Evolutionary conservation across 2,329 filamentous ascomycete species (phyloP), one percentile per base, ranked within the genome.

Genomic region (Sporothrix curviconia): DNA sequence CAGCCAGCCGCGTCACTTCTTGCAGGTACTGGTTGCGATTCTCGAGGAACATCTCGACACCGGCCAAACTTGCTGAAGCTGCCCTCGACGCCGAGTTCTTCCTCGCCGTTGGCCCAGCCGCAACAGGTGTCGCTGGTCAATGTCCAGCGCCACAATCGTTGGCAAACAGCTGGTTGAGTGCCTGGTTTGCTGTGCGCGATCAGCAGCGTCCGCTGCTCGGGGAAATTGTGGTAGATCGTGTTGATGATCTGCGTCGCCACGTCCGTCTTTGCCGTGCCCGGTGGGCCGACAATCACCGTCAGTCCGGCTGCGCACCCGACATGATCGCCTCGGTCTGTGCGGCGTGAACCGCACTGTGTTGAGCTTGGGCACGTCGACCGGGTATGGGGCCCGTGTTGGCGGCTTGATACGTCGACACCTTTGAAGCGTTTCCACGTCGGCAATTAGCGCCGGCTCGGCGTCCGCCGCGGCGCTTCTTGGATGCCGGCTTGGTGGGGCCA

Each of bases 181-280:
- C 95, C 71, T 99, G 95, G 68, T 99, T n/a, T 99, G 72, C 92
- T 97, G 71, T 99, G 94, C 4, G 94, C 94, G 62, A 99, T 84
- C 40, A 99, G 82, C 17, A 99, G 76, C 0, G 94, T 99, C 65
- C 90, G 87, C 71, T 99, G 91, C 62, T 86, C 79, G 7, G 94
- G 92, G 69, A 96, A 99, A 72, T 97, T 96, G 76, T 97, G 92
- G 69, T 99, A 99, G 65, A 99, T 88, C 70, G 97, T 96, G 76
- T 90, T 96, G 74, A 99, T 99, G 69, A 97, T 95, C 71, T 99
- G 94, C 4, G 92, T 96, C 49, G 91, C 92, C 55, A 99, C 94
- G 72, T 99, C 94, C n/a, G 94, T 99, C 76, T 99, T 99, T 61
- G 95, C 94, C 7, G 94, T 99, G 56, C 94, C 94, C 7, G 94